Evolutionary conservation across 2,329 filamentous ascomycete genomes (phyloP).

Genomic region (Hansfordia pulvinata): DNA sequence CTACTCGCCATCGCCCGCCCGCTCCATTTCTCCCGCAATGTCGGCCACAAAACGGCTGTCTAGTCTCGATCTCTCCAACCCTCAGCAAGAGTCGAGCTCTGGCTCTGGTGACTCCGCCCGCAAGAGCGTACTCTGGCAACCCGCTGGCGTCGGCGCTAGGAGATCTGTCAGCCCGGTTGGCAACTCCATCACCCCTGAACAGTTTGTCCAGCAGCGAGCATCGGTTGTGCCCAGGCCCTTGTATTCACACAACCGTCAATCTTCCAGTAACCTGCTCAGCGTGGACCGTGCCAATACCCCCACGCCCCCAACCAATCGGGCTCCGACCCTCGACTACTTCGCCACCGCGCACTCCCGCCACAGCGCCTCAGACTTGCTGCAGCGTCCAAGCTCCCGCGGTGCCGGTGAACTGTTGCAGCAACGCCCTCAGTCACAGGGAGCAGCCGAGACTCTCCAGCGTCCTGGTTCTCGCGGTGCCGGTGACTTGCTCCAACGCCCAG

Average conservation of each 20-base stretch:
- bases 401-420: constrained; percentile 27
- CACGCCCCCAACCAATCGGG: constrained; percentile 26
- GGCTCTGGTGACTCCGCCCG: constrained; percentile 42
- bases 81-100: too few relatives aligned
- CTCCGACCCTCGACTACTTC: constrained; percentile 25
- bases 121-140: constrained; percentile 68
- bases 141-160: constrained; percentile 39
- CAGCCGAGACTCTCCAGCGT: constrained; percentile 28
- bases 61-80: too few relatives aligned
- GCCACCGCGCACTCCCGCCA: constrained; percentile 26
- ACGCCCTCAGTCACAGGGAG: constrained; percentile 16
- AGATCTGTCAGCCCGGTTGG: constrained; percentile 32
- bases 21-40: constrained; percentile 5
- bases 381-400: constrained; percentile 17
- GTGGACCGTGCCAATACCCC: constrained; percentile 24
- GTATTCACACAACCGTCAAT: constrained; percentile 45
- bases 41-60: too few relatives aligned
- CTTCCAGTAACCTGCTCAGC: constrained; percentile 35
- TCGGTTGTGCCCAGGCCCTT: constrained; percentile 38
- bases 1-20: too few relatives aligned
- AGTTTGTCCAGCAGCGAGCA: constrained; percentile 72
- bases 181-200: constrained; percentile 51
- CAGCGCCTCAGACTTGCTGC: constrained; percentile 25
- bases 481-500: constrained; percentile 19
- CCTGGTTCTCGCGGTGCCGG: constrained; percentile 34